Conservation (phyloP, 495 filamentous ascomycete genomes). For the Hypomontagnella submonticulosa region DNA sequence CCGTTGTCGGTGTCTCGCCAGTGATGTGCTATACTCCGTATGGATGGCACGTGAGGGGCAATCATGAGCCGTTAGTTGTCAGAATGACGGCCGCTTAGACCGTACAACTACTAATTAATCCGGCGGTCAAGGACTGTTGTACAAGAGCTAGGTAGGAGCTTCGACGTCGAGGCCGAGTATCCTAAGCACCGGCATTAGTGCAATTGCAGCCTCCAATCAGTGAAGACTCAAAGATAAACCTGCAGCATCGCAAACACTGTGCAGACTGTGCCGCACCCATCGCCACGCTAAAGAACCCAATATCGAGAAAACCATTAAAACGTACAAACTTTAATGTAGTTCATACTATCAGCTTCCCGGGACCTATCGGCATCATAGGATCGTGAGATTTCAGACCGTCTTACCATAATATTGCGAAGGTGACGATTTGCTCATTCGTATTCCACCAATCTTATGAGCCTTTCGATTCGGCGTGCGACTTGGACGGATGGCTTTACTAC, state of each 20-base stretch:
- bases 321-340: not conserved
- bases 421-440: not conserved
- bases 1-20: conserved; percentile 5
- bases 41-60: conserved; percentile 20
- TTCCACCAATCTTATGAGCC: not conserved
- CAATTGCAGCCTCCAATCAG: conserved; percentile 41
- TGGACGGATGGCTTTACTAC: not conserved
- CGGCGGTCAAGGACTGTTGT: conserved; percentile 31
- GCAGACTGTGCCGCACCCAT: conserved; percentile 41
- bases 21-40: too few relatives aligned
- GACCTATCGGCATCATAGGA: not conserved
- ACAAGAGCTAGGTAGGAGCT: conserved; percentile 23
- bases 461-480: conserved; percentile 1
- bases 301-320: not conserved
- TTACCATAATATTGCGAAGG: conserved; percentile 3
- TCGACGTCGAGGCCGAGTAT: conserved; percentile 27
- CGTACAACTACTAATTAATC: conserved; percentile 19
- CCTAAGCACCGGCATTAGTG: conserved; percentile 39
- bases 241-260: conserved; percentile 48
- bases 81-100: not conserved
- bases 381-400: conserved; percentile 4
- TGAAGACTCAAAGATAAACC: conserved; percentile 46
- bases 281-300: conserved; percentile 26
- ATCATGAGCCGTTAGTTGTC: not conserved
- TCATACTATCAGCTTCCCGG: conserved; percentile 42